Percentiles rank a stretch among this genome's conserved stretches.
Evolutionary conservation across 768 basidiomycete genomes (phyloP).

Genomic region (Termitomyces sp.): DNA sequence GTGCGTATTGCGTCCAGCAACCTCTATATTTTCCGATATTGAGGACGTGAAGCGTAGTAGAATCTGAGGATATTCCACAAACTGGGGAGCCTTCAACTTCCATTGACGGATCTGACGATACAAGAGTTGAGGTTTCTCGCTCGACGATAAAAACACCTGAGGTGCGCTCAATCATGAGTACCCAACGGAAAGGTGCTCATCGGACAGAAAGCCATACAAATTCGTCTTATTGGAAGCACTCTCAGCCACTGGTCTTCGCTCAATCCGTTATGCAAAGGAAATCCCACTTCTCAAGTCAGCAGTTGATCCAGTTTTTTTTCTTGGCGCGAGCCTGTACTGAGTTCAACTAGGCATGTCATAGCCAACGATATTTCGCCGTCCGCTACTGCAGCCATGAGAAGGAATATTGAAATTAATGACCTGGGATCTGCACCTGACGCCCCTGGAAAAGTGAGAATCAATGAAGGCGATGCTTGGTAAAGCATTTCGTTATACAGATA

Average conservation of each 20-base stretch:
- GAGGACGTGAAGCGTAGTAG: constrained; percentile 9
- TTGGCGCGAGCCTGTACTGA: not conserved
- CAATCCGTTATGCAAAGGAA: constrained; percentile 97
- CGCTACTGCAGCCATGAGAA: constrained; percentile 81
- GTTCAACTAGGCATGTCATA: constrained; percentile 69
- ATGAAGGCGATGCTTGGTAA: constrained; percentile 94
- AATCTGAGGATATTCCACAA: constrained; percentile 6
- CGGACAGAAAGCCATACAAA: constrained; percentile 42
- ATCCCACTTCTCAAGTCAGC: constrained; percentile 85
- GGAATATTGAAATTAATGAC: constrained; percentile 83
- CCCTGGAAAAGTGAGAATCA: constrained; percentile 66
- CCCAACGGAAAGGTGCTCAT: not conserved
- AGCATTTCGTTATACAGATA: constrained; percentile 18
- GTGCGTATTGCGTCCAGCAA: constrained; percentile 29
- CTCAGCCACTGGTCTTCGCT: constrained; percentile 92
- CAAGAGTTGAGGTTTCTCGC: constrained; percentile 1
- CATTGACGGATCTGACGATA: not conserved
- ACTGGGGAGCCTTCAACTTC: constrained; percentile 5
- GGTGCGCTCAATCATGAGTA: constrained; percentile 3
- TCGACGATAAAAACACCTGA: constrained; percentile 17
- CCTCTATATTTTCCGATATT: not conserved
- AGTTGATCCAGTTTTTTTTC: not conserved
- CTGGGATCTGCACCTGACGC: constrained; percentile 38
- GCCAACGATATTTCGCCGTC: constrained; percentile 90
- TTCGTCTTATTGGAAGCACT: constrained; percentile 89